These are phyloP conservation scores for Stemphylium beticola DNA, from an alignment of 2,329 filamentous ascomycete genomes.

Conservation along the genomic window DNA sequence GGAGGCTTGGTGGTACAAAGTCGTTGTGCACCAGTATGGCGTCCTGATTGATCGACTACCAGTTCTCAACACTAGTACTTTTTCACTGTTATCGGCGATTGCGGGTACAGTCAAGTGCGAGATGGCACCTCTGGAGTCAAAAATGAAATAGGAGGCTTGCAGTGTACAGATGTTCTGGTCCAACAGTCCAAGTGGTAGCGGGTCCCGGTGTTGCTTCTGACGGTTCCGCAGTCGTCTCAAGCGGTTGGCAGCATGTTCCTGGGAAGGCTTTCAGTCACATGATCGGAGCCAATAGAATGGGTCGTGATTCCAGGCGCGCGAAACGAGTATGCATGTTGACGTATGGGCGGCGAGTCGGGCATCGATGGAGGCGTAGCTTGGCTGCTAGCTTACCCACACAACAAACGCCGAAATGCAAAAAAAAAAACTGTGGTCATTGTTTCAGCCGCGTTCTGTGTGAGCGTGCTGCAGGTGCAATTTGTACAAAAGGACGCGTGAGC, in stretches of 20 bases:
- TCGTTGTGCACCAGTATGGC: conserved; percentile 4
- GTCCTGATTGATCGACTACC: not conserved
- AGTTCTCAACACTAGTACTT: not conserved
- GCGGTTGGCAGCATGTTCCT: conserved; percentile 4
- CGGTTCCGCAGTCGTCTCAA: not conserved
- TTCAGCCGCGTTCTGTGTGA: conserved; percentile 26
- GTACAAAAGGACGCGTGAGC: conserved; percentile 1
- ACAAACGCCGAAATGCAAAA: conserved; percentile 20
- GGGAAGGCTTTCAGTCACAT: conserved; percentile 23
- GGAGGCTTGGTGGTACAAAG: conserved; percentile 17
- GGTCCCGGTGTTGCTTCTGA: not conserved
- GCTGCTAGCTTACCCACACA: conserved; percentile 22
- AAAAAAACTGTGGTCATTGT: conserved; percentile 15
- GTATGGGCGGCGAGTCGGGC: conserved; percentile 25
- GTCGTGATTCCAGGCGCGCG: conserved; percentile 9
- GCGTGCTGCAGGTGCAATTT: not conserved
- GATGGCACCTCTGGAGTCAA: no score
- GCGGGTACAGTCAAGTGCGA: not conserved
- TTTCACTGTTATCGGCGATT: not conserved
- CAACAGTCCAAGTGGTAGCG: not conserved
- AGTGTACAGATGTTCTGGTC: not conserved
- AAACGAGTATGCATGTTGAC: conserved; percentile 35
- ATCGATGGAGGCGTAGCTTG: conserved; percentile 14
- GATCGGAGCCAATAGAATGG: conserved; percentile 16
- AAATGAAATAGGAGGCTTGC: not conserved